Evolutionary conservation across 306 rosid genomes (phyloP), one percentile per base, ranked within the genome.

Genomic region (Cucumis hystrix): DNA sequence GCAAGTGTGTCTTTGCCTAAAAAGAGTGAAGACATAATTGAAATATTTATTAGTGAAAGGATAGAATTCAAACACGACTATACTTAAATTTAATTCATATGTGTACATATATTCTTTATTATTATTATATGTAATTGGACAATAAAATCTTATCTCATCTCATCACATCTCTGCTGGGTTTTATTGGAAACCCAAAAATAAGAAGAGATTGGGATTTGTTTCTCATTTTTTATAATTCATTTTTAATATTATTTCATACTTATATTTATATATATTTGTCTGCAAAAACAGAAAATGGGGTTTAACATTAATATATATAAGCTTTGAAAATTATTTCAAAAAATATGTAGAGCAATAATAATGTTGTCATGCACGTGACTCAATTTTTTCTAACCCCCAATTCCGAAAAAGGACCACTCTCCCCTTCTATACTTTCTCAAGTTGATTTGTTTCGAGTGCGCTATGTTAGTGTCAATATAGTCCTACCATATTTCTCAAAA

Each of bases 121-220:
- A 1, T 51, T 3, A 4, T 52, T 17, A 16, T 80, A 81, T 83
- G 83, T 76, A 74, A 81, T 86, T 89, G 87, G 96, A 87, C 88
- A 87, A 79, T 64, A 87, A 88, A 78, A 89, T 94, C 96, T 90
- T 91, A 91, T 91, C 97, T 65, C 51, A 4, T 52, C 97, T 65
- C 51, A 1, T 52, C 97, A 37, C 72, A 9, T 65, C 72, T 82
- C 80, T 69, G 78, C 6, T 58, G 15, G 55, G 25, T 35, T 55
- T 86, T 80, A 84, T 90, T 88, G 94, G 96, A 87, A 90, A 90
- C 66, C 78, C 51, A 80, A 88, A 84, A 87, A 14, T 0, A 4
- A 37, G 16, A 65, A 65, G 1, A 65, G 51, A 39, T 37, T 35
- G 51, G 72, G 65, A 60, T 60, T 60, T 60, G 65, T 60, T 60